phyloP scores from a whole-genome alignment of 73 alveolate genomes.

The Breviolum minutum region DNA sequence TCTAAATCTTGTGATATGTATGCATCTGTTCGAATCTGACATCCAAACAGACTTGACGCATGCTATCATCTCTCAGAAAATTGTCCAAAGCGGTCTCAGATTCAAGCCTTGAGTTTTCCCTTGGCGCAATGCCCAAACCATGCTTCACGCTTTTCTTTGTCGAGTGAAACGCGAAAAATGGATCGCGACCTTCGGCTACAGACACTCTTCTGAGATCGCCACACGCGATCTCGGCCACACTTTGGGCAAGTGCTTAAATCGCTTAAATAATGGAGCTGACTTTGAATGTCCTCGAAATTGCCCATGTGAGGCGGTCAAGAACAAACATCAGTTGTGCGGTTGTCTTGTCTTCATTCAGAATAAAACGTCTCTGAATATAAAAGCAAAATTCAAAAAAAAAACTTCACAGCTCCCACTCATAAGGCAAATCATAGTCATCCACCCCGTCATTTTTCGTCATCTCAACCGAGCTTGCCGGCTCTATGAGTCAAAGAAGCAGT shows the following conservation, averaged over 20 bases:
- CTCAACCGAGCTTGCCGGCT: neutral
- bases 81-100: neutral
- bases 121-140: neutral
- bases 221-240: slow-evolving; percentile 2
- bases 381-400: too few relatives aligned
- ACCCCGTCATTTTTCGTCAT: too few relatives aligned
- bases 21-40: neutral
- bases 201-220: neutral
- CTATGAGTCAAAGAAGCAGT: neutral
- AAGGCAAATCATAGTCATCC: too few relatives aligned
- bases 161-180: too few relatives aligned
- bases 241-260: neutral
- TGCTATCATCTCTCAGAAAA: too few relatives aligned
- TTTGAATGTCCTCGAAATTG: neutral
- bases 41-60: neutral
- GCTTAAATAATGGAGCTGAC: neutral
- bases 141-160: neutral
- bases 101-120: neutral
- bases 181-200: too few relatives aligned
- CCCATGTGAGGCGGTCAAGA: neutral
- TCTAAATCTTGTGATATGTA: too few relatives aligned
- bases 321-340: too few relatives aligned
- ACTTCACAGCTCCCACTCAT: too few relatives aligned
- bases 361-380: too few relatives aligned
- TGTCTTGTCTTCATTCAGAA: too few relatives aligned